Base-by-base conservation (phyloP, 164 flowering plant species). In the Nymphaea colorata region DNA sequence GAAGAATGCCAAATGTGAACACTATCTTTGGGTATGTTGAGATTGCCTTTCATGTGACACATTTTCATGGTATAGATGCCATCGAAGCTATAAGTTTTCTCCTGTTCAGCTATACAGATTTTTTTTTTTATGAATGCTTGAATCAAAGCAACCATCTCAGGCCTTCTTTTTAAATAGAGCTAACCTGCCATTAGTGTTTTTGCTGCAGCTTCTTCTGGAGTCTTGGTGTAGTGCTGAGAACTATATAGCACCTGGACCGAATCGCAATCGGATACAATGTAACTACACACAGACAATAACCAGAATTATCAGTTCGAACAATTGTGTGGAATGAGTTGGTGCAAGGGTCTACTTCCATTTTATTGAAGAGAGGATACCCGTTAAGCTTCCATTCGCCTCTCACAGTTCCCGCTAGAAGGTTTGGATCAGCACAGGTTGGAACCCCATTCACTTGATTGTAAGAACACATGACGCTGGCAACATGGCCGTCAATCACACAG, bases 391-490 rank as follows among this genome's bases (percentile, higher is more conserved):
- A 93, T 66, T 93, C 72, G 42, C 91, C 96, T 65, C 98, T 76
- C 66, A 93, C 78, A 15, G 89, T 86, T 1, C 95, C 97, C 2
- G 84, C 59, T 2, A 93, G 84, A 17, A 93, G 86, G 44, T 91
- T 84, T 0, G 87, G 86, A 71, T 91, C 98, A 15, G 94, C 98
- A 68, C 98, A 93, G 41, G 95, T 86, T 0, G 98, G 96, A 70
- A 74, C 83, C 43, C 97, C 98, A 63, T 93, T 93, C 15, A 93
- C 95, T 75, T 91, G 77, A 75, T 93, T 93, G 78, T 89, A 93
- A 64, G 97, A 91, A 74, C 98, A 93, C 98, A 93, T 93, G 4
- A 93, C 96, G 77, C 97, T 91, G 0, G 98, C 98, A 44, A 89
- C 98, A 79, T 94, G 88, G 53, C 95, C 98, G 78, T 94, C 98